These are phyloP conservation scores for Neurospora sp. DNA, from an alignment of 495 filamentous ascomycete species.

Conservation along the genomic window DNA sequence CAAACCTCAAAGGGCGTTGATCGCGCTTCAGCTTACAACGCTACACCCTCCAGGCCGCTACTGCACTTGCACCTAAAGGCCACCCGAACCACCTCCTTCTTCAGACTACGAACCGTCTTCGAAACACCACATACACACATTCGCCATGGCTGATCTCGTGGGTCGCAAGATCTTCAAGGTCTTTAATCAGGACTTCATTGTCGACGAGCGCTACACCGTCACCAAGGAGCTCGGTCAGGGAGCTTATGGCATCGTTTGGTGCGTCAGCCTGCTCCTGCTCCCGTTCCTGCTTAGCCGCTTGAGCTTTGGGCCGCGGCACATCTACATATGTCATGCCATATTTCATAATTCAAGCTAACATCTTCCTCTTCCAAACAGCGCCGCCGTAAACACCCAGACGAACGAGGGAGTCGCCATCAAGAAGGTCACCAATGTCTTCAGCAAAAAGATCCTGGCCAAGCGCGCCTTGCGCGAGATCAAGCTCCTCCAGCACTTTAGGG, in stretches of 20 bases:
- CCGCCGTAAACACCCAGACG: constrained; percentile 83
- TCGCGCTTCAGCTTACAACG: neutral
- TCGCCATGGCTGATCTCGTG: constrained; percentile 62
- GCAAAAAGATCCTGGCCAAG: constrained; percentile 99
- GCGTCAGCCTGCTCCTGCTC: constrained; percentile 23
- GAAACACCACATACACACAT: neutral
- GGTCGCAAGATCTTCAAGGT: constrained; percentile 98
- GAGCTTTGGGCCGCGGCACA: neutral
- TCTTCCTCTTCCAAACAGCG: constrained; percentile 38
- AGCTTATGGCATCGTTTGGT: constrained; percentile 98
- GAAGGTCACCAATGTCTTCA: constrained; percentile 99
- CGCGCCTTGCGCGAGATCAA: constrained; percentile 96
- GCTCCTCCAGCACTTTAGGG: constrained; percentile 93
- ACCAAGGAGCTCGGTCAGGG: constrained; percentile 98
- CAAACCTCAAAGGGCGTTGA: neutral
- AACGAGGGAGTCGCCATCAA: constrained; percentile 98
- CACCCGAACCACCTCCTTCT: neutral
- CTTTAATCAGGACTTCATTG: constrained; percentile 99
- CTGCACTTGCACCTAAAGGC: neutral
- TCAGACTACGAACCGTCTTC: neutral
- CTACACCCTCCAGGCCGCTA: neutral
- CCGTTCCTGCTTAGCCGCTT: neutral
- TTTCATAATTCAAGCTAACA: neutral
- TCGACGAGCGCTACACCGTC: constrained; percentile 95
- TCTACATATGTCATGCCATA: neutral